Evolutionary conservation across 192 early-diverging fungal genomes (phyloP).

Genomic region (Coemansia biformis): DNA sequence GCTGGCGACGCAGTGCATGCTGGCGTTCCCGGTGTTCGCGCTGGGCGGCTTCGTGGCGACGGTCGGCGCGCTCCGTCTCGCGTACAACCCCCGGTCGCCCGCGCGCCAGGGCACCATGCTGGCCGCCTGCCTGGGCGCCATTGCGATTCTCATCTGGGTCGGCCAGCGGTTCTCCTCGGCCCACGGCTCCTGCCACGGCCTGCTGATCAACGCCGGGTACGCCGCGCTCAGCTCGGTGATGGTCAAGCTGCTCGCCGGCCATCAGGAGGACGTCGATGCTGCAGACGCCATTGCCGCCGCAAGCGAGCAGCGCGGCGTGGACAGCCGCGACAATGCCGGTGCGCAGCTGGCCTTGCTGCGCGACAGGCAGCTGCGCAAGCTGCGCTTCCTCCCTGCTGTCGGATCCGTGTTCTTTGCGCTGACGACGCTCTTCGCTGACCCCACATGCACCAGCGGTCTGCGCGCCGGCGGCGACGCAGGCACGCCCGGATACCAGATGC

Average conservation of each 20-base stretch:
- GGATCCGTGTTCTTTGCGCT: conserved; percentile 11
- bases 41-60: conserved; percentile 49
- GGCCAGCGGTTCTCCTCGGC: conserved; percentile 1
- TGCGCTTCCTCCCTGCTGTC: conserved; percentile 16
- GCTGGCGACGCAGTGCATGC: conserved; percentile 51
- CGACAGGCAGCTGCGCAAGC: conserved; percentile 12
- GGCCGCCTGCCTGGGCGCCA: conserved; percentile 7
- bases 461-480: conserved; percentile 22
- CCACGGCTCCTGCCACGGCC: conserved; percentile 18
- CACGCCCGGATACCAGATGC: conserved; percentile 35
- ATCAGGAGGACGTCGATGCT: conserved; percentile 18
- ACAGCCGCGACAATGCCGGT: neutral
- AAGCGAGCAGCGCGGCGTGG: neutral
- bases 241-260: conserved; percentile 27
- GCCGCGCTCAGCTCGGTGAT: conserved; percentile 20
- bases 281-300: neutral
- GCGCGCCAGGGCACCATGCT: conserved; percentile 6
- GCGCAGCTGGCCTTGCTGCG: neutral
- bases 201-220: conserved; percentile 22
- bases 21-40: conserved; percentile 53
- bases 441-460: conserved; percentile 52
- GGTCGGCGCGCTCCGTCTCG: conserved; percentile 34
- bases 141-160: conserved; percentile 13
- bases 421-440: conserved; percentile 33
- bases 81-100: conserved; percentile 11